Base-by-base conservation (phyloP, 2,329 filamentous ascomycete genomes). In the Aspergillus proliferans region DNA sequence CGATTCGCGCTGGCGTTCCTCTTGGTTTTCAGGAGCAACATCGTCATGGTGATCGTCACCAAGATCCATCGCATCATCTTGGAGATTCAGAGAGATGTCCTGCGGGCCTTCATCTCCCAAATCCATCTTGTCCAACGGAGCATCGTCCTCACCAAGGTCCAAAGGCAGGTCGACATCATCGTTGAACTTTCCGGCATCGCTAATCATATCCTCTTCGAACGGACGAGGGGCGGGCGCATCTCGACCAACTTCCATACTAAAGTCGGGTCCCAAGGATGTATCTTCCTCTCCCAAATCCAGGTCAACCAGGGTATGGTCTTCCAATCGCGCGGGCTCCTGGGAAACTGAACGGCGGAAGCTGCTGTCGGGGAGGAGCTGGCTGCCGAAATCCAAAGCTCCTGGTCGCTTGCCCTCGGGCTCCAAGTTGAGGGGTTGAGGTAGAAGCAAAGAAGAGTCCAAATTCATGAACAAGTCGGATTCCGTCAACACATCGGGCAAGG, bases 381-480 rank as follows among this genome's bases (percentile, higher is more conserved):
- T 95, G 63, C 77, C 79, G 70, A 81, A 83, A 57, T 83, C 80
- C 44, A 74, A 60, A 6, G 61, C 58, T 19, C 60, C 61, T 1
- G 68, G 67, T 6, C 59, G 62, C 53, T 72, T 72, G 15, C 56
- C 59, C 36, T 63, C 64, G 3, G 60, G 58, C 39, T 71, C 68
- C 43, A 71, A 46, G 26, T 65, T 63, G 45, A 87, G 82, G 51
- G 87, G 80, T 62, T 88, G 85, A 9, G 87, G 85, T 47, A 96
- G 74, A 7, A 96, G 80, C 68, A 94, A 85, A 33, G 87, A 88
- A 4, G 90, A 86, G 71, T 96, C 92, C 53, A 76, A 58, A 7
- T 90, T 90, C 55, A 93, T 87, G 28, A 95, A 88, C 21, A 95
- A 79, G 65, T 98, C 93, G 52, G 93, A 87, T 54, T 94, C 90